Evolutionary conservation across 2,329 filamentous ascomycete species (phyloP).

Genomic region (Phaeosphaeriaceae sp.): DNA sequence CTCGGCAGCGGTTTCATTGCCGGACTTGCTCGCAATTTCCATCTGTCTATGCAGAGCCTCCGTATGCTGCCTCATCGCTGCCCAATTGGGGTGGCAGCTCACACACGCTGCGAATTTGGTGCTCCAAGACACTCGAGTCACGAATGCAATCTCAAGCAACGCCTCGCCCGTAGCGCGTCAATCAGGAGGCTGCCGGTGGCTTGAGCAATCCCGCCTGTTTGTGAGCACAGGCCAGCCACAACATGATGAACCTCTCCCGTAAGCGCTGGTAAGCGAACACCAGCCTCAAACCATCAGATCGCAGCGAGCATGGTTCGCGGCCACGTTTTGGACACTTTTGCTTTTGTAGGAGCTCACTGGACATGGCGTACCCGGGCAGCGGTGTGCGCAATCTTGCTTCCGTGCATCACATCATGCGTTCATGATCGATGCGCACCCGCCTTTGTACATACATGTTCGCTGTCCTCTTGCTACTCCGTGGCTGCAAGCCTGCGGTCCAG

Average conservation of each 20-base stretch:
- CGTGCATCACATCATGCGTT: background rate
- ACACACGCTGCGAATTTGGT: background rate
- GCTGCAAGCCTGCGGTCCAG: background rate
- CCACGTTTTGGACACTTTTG: background rate
- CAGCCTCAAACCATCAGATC: conserved; percentile 1
- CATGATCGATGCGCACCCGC: background rate
- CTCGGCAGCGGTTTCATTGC: conserved; percentile 11
- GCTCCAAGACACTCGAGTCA: background rate
- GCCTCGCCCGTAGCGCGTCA: conserved; percentile 6
- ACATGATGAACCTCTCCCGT: conserved; percentile 5
- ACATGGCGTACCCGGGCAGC: background rate
- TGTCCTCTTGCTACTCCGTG: background rate
- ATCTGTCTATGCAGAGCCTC: background rate
- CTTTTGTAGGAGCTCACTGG: background rate
- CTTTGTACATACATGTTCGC: background rate
- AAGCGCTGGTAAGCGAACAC: background rate
- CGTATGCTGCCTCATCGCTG: background rate
- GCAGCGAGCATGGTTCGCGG: background rate
- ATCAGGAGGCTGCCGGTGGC: conserved; percentile 6
- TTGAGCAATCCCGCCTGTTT: conserved; percentile 5
- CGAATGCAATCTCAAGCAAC: conserved; percentile 11
- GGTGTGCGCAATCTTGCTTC: background rate
- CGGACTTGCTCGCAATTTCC: conserved; percentile 4
- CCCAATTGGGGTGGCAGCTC: background rate
- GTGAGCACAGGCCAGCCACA: conserved; percentile 4